Evolutionary conservation across 2,329 filamentous ascomycete species (phyloP).

Genomic region (Ilyonectria sp.): DNA sequence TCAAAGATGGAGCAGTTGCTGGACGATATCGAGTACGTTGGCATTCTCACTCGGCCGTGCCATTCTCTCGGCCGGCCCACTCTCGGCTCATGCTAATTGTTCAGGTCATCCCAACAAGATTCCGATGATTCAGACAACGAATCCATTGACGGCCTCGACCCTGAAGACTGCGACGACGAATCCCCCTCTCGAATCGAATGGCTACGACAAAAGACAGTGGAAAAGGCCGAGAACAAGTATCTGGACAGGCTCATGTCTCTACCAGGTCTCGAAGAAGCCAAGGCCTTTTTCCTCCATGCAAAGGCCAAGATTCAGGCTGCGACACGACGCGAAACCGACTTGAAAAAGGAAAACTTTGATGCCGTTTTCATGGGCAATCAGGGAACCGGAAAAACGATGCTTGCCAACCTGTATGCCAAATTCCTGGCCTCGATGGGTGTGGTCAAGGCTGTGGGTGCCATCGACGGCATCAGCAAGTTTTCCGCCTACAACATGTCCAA

Average conservation of each 20-base stretch:
- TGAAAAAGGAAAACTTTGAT: slow-evolving; percentile 59
- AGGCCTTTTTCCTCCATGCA: slow-evolving; percentile 66
- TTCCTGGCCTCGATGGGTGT: slow-evolving; percentile 49
- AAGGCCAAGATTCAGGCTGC: slow-evolving; percentile 65
- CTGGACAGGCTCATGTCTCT: slow-evolving; percentile 74
- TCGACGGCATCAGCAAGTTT: slow-evolving; percentile 51
- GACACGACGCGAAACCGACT: slow-evolving; percentile 63
- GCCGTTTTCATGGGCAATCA: slow-evolving; percentile 50
- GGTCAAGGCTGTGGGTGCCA: slow-evolving; percentile 59
- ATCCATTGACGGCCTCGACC: slow-evolving; percentile 48
- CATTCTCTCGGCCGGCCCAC: neutral
- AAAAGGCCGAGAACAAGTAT: slow-evolving; percentile 65
- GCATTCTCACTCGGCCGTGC: too few species aligned
- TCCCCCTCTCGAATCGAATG: slow-evolving; percentile 58
- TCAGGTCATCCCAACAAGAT: slow-evolving; percentile 38
- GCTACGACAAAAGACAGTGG: slow-evolving; percentile 60
- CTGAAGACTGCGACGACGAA: slow-evolving; percentile 54
- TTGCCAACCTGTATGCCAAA: slow-evolving; percentile 50
- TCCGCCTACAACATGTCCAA: slow-evolving; percentile 50
- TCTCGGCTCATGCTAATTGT: slow-evolving; percentile 21
- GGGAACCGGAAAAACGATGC: slow-evolving; percentile 50
- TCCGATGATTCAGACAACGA: slow-evolving; percentile 45
- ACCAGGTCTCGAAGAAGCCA: slow-evolving; percentile 75
- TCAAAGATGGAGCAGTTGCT: slow-evolving; percentile 47
- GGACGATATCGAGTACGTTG: slow-evolving; percentile 50